These are phyloP conservation scores for Penstemon barbatus DNA, from an alignment of 257 asterid species.

Conservation along the genomic window DNA sequence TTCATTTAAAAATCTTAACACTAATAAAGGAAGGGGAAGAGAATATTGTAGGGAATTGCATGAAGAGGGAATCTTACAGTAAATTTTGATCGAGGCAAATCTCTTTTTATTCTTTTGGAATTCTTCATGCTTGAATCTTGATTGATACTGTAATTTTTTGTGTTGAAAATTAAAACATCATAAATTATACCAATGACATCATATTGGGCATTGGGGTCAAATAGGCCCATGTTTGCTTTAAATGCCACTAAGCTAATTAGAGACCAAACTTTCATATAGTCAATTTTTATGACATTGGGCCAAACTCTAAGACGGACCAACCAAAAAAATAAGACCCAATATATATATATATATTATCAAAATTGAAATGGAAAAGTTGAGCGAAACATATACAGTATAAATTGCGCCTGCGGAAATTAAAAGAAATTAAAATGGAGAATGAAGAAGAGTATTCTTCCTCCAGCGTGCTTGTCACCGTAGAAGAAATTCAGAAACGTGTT, in stretches of 20 bases:
- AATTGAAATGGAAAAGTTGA: not conserved
- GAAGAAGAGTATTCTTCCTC: not conserved
- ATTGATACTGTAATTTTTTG: not conserved
- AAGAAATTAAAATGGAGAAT: not conserved
- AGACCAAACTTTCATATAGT: too few relatives aligned
- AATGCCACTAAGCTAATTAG: too few relatives aligned
- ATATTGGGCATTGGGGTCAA: not conserved
- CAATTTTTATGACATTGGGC: not conserved
- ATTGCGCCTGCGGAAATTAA: too few relatives aligned
- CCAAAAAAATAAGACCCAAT: not conserved
- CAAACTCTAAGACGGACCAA: not conserved
- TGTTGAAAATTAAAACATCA: too few relatives aligned
- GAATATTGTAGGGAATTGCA: too few relatives aligned
- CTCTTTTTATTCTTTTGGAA: too few relatives aligned
- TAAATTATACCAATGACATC: not conserved
- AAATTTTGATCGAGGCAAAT: too few relatives aligned
- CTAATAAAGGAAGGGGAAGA: too few relatives aligned
- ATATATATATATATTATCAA: not conserved
- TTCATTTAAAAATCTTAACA: too few relatives aligned
- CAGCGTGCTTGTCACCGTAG: not conserved
- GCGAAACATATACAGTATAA: too few relatives aligned
- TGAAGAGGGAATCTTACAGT: too few relatives aligned
- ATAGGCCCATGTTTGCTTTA: too few relatives aligned
- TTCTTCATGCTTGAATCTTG: not conserved
- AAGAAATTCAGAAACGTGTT: not conserved